Evolutionary conservation across 2,329 filamentous ascomycete genomes (phyloP), one percentile per base, ranked within the genome.

Genomic region (Domatiomyces globalis): DNA sequence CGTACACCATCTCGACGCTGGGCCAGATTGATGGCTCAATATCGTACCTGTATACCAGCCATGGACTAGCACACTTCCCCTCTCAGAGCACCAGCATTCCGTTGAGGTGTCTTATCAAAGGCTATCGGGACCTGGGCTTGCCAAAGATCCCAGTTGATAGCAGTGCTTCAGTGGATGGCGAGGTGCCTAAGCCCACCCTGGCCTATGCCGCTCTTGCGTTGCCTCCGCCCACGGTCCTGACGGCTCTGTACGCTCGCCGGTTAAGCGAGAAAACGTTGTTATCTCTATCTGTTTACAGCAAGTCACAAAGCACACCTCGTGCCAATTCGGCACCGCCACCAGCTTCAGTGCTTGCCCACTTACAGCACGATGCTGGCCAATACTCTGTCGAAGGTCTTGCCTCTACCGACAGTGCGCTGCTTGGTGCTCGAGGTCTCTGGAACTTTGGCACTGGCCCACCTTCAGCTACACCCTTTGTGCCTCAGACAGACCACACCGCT

Each of bases 11-110:
- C 45, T 87, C 88, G 54, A 94, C 84, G 43, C 78, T 94, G 15
- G 92, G 90, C 54, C 77, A 94, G 36, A 89, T 98, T 49, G 90
- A 96, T 70, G 92, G 92, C 65, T 95, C 88, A n/a, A 79, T 98
- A 52, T 94, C 89, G 12, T 98, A 96, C 69, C 79, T 98, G 50
- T 96, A 94, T 72, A 94, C 88, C 47, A 94, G 87, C 2, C 75
- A 92, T 7, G 82, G 87, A 10, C 76, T 96, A 51, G 71, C 74
- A 42, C 74, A 82, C 49, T 71, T 78, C 18, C 69, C 71, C 57
- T 87, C 74, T 67, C 78, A 80, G 67, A 94, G 87, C 60, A 81
- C 83, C 46, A 72, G 78, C 19, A 83, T 95, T 39, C 81, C 87
- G 12, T 73, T 98, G 8, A 83, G 83, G 29, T 77, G 83, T 58